A percentile compares a stretch with the other conserved stretches of the same genome.
Evolutionary conservation across 305 asterid species (phyloP).

Genomic region (Solanum aculeatissimum): DNA sequence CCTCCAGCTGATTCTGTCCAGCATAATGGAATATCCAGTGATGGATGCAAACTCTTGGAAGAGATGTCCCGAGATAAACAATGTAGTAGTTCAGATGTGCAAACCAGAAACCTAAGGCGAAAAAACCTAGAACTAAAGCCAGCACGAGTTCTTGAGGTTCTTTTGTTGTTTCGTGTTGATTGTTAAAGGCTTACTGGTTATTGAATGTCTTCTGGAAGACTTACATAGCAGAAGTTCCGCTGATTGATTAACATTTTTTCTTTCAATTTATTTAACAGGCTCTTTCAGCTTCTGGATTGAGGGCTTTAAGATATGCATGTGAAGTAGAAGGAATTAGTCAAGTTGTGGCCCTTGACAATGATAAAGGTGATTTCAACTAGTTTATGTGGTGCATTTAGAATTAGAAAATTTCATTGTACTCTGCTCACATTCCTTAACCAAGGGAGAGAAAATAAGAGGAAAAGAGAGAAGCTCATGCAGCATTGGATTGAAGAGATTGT

Average conservation of each 20-base stretch:
- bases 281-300: constrained; percentile 83
- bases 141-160: constrained; percentile 81
- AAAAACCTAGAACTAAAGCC: constrained; percentile 51
- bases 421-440: not conserved
- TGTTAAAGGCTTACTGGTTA: not conserved
- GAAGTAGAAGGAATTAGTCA: constrained; percentile 86
- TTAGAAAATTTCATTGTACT: not conserved
- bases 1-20: constrained; percentile 11
- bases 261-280: constrained; percentile 37
- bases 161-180: constrained; percentile 5
- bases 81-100: constrained; percentile 22
- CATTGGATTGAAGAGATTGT: not conserved
- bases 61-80: constrained; percentile 29
- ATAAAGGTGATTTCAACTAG: constrained; percentile 36
- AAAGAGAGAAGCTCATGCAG: not conserved
- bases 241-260: not conserved
- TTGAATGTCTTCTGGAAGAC: not conserved
- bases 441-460: not conserved
- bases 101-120: constrained; percentile 15
- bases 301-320: constrained; percentile 89
- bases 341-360: constrained; percentile 91
- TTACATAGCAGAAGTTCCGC: not conserved
- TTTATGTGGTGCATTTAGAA: not conserved
- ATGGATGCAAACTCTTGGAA: constrained; percentile 26
- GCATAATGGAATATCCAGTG: constrained; percentile 28